These are phyloP conservation scores for Ceratobasidium sp. DNA, from an alignment of 1,284 basidiomycete genomes.

Conservation along the genomic window DNA sequence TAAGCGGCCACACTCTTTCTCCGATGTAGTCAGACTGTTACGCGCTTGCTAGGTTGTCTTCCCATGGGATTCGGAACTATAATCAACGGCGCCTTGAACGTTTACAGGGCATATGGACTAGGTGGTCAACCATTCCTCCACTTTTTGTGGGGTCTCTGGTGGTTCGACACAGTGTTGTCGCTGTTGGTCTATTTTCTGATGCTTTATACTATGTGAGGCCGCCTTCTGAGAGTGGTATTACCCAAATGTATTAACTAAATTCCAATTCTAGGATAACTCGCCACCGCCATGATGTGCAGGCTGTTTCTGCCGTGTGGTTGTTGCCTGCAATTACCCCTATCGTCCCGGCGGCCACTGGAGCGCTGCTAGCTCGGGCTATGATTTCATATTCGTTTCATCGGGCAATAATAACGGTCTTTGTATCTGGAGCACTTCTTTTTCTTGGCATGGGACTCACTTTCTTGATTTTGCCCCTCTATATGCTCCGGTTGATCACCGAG, in stretches of 20 bases:
- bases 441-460: slow-evolving; percentile 26
- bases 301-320: slow-evolving; percentile 17
- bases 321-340: slow-evolving; percentile 21
- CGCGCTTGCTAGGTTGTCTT: not conserved
- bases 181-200: slow-evolving; percentile 8
- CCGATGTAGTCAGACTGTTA: too few relatives aligned
- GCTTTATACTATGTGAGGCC: slow-evolving; percentile 28
- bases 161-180: slow-evolving; percentile 21
- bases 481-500: slow-evolving; percentile 20
- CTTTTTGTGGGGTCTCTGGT: slow-evolving; percentile 25
- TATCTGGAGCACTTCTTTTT: not conserved
- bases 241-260: too few relatives aligned
- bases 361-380: slow-evolving; percentile 18
- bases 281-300: slow-evolving; percentile 12
- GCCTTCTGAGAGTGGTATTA: too few relatives aligned
- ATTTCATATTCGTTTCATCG: not conserved
- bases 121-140: slow-evolving; percentile 17
- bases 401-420: not conserved
- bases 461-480: slow-evolving; percentile 26
- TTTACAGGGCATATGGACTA: not conserved
- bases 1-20: not conserved
- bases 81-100: slow-evolving; percentile 15
- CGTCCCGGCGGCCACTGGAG: slow-evolving; percentile 16
- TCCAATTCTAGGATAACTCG: slow-evolving; percentile 35
- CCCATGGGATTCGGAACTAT: slow-evolving; percentile 30